These are phyloP conservation scores for Mentha longifolia DNA, from an alignment of 257 asterid genomes.

Conservation along the genomic window DNA sequence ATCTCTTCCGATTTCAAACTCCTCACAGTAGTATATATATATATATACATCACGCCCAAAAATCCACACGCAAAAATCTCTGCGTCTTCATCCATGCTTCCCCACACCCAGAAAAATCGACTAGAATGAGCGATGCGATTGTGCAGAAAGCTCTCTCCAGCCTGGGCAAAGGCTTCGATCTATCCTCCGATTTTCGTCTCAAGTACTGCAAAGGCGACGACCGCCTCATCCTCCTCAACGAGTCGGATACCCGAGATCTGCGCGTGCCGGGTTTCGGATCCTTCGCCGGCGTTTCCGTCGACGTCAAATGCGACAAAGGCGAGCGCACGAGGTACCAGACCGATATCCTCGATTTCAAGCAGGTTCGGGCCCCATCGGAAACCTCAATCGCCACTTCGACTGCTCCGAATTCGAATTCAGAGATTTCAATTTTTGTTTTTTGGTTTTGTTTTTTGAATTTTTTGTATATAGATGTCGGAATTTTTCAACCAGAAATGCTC, in stretches of 20 bases:
- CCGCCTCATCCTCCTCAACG: conserved; percentile 61
- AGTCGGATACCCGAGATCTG: conserved; percentile 50
- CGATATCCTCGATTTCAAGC: conserved; percentile 77
- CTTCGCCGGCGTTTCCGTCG: conserved; percentile 51
- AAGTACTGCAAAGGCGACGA: conserved; percentile 80
- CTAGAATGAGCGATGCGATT: conserved; percentile 42
- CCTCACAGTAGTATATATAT: neutral
- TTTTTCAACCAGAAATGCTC: conserved; percentile 68
- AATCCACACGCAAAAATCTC: neutral
- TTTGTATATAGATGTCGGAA: conserved; percentile 72
- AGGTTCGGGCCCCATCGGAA: conserved; percentile 43
- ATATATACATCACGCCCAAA: neutral
- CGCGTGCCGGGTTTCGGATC: conserved; percentile 73
- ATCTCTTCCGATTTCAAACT: neutral
- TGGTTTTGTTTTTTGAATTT: too few species aligned
- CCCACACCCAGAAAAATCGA: neutral
- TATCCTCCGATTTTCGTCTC: conserved; percentile 74
- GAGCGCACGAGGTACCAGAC: conserved; percentile 84
- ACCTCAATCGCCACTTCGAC: too few species aligned
- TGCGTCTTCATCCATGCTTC: neutral
- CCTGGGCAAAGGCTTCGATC: conserved; percentile 89
- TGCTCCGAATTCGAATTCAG: too few species aligned
- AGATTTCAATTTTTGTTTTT: too few species aligned
- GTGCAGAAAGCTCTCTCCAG: conserved; percentile 65
- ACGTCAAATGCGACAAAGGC: conserved; percentile 85